A percentile compares a stretch with the other conserved stretches of the same genome.
These are phyloP conservation scores for Penicillium paradoxum DNA, from an alignment of 495 filamentous ascomycete genomes.

Conservation along the genomic window DNA sequence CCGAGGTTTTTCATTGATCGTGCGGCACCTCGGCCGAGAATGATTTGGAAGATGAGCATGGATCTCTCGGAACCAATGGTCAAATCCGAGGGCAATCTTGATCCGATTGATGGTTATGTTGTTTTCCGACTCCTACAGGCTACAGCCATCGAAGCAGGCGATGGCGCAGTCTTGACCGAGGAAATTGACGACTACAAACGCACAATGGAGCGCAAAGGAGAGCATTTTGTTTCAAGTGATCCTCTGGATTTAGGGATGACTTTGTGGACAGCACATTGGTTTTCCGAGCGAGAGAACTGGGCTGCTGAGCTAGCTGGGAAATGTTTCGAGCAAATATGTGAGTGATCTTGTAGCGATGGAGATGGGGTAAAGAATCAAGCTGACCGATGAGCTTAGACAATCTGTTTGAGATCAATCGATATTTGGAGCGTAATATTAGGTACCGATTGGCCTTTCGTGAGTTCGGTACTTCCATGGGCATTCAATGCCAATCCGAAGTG, in stretches of 20 bases:
- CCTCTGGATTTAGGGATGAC: constrained; percentile 62
- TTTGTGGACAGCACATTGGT: constrained; percentile 59
- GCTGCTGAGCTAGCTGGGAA: constrained; percentile 37
- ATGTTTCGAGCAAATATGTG: constrained; percentile 46
- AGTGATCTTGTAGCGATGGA: not conserved
- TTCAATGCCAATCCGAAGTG: constrained; percentile 45
- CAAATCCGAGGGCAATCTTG: constrained; percentile 53
- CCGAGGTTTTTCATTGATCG: constrained; percentile 48
- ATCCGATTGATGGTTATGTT: constrained; percentile 58
- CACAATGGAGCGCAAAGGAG: constrained; percentile 48
- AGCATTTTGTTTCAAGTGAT: constrained; percentile 48
- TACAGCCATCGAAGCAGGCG: constrained; percentile 27
- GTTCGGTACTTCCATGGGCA: constrained; percentile 55
- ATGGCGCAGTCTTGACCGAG: constrained; percentile 31
- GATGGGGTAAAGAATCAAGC: not conserved
- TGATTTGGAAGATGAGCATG: constrained; percentile 61
- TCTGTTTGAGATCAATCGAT: constrained; percentile 38
- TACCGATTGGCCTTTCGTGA: constrained; percentile 59
- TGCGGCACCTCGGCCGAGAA: constrained; percentile 31
- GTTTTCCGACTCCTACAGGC: constrained; percentile 52
- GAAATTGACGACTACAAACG: constrained; percentile 57
- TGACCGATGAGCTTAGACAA: constrained; percentile 25
- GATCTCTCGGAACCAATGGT: constrained; percentile 50
- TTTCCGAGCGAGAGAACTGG: constrained; percentile 49
- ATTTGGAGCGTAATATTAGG: constrained; percentile 36